Evolutionary conservation across 2,329 filamentous ascomycete genomes (phyloP).

Genomic region (Xylariaceae sp.): DNA sequence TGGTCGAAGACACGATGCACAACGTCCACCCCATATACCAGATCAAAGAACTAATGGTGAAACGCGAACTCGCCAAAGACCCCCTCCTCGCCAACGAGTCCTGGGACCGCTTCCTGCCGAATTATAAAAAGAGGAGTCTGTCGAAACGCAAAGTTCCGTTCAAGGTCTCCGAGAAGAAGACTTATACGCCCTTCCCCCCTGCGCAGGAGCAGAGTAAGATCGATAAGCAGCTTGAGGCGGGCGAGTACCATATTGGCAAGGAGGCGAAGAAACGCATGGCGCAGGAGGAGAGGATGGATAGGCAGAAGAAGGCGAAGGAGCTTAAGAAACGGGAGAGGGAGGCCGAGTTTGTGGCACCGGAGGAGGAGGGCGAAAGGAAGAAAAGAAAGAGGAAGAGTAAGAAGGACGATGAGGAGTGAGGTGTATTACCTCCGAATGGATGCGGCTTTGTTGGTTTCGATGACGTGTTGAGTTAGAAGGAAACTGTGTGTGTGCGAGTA

Average conservation of each 20-base stretch:
- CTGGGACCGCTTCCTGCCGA: slow-evolving; percentile 68
- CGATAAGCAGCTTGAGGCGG: slow-evolving; percentile 94
- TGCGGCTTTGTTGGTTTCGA: neutral
- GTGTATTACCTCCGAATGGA: neutral
- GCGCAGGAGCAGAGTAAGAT: slow-evolving; percentile 98
- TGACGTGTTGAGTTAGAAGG: neutral
- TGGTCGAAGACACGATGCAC: slow-evolving; percentile 93
- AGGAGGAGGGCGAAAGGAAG: slow-evolving; percentile 64
- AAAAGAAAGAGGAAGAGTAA: slow-evolving; percentile 65
- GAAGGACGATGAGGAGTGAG: slow-evolving; percentile 31
- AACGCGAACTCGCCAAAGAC: slow-evolving; percentile 77
- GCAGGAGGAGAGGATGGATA: slow-evolving; percentile 77
- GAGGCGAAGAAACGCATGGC: slow-evolving; percentile 83
- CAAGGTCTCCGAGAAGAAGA: slow-evolving; percentile 93
- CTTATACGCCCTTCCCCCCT: slow-evolving; percentile 95
- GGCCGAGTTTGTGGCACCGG: slow-evolving; percentile 82
- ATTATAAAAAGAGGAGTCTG: slow-evolving; percentile 93
- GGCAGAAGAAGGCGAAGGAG: slow-evolving; percentile 82
- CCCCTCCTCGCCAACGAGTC: slow-evolving; percentile 16
- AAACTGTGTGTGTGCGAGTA: too few species aligned
- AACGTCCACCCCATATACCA: slow-evolving; percentile 95
- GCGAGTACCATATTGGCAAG: slow-evolving; percentile 94
- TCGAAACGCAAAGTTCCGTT: slow-evolving; percentile 78
- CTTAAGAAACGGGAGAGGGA: slow-evolving; percentile 84
- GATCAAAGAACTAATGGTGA: slow-evolving; percentile 61